Base-by-base conservation (phyloP, 257 asterid genomes). In the Schizonepeta tenuifolia region DNA sequence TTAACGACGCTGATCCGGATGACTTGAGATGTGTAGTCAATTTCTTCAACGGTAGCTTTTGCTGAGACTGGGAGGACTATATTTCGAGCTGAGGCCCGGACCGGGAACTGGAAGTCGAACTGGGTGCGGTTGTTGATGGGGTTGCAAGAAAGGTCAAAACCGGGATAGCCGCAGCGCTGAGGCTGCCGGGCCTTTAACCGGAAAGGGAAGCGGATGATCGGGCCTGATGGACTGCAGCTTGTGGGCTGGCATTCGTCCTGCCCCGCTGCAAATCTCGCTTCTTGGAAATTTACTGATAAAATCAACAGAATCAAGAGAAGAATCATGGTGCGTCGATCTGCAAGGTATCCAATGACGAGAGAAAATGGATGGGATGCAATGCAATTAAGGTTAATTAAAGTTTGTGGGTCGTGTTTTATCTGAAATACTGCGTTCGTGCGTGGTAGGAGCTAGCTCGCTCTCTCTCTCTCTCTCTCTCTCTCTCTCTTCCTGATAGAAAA, bases 151-250 rank as follows among this genome's bases (percentile, higher is more conserved):
- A 87, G 82, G 7, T 75, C 84, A 35, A 87, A 87, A 17, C 87
- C 91, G 6, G 90, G 87, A 33, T 81, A 86, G 75, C 94, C 88
- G 77, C 96, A 79, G 63, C 41, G 75, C 6, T 55, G 73, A 18
- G 85, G 82, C 59, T 89, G 96, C 14, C 70, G 86, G 80, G 77
- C 88, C 7, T 49, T 78, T 2, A 87, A 70, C 50, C 79, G 73
- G 85, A 89, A 89, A 9, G 96, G 97, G 79, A 86, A 91, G 59
- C 92, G 87, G 74, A 91, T 72, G 1, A 56, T 63, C 7, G 91
- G 96, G 72, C 89, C 92, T 0, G 77, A 65, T 6, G 38, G 56
- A 55, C 70, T 55, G 78, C 97, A 91, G 63, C 80, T 89, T 21
- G 88, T 67, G 59, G 88, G 87, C 61, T n/a, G 69, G 67, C 97